phyloP scores from a whole-genome alignment of 805 yeast species.

The Cyberlindnera subsufficiens region DNA sequence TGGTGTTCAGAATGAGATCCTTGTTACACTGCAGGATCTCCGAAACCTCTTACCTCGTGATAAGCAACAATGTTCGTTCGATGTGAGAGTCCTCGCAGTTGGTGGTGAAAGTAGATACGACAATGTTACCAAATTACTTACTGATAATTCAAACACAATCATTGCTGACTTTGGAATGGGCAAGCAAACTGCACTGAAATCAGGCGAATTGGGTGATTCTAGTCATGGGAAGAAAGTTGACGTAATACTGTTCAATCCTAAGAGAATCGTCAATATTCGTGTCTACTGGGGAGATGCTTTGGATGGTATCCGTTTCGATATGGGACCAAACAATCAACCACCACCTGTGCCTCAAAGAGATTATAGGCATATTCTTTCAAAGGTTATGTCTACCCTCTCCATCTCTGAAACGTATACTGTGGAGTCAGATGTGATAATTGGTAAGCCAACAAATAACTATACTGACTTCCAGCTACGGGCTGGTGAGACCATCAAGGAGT shows the following conservation, averaged over 20 bases:
- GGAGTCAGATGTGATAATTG: slow-evolving; percentile 30
- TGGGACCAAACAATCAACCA: slow-evolving; percentile 14
- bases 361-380: slow-evolving; percentile 28
- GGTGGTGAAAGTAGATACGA: slow-evolving; percentile 51
- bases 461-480: slow-evolving; percentile 48
- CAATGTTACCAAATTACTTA: slow-evolving; percentile 33
- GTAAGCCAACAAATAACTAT: slow-evolving; percentile 46
- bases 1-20: slow-evolving; percentile 52
- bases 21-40: slow-evolving; percentile 44
- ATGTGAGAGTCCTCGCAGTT: slow-evolving; percentile 52
- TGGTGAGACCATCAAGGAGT: slow-evolving; percentile 56
- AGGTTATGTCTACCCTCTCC: slow-evolving; percentile 11
- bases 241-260: slow-evolving; percentile 31
- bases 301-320: slow-evolving; percentile 66
- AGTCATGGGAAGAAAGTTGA: slow-evolving; percentile 22
- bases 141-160: slow-evolving; percentile 12
- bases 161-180: slow-evolving; percentile 34
- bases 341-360: slow-evolving; percentile 46
- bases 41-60: slow-evolving; percentile 26
- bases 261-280: slow-evolving; percentile 44
- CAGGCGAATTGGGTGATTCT: slow-evolving; percentile 27
- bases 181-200: slow-evolving; percentile 31
- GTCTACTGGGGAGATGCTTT: slow-evolving; percentile 72
- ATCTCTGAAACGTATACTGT: slow-evolving; percentile 2
- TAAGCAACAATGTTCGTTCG: slow-evolving; percentile 30